Evolutionary conservation across 2,329 filamentous ascomycete genomes (phyloP).

Genomic region (Chaetothyriales sp.): DNA sequence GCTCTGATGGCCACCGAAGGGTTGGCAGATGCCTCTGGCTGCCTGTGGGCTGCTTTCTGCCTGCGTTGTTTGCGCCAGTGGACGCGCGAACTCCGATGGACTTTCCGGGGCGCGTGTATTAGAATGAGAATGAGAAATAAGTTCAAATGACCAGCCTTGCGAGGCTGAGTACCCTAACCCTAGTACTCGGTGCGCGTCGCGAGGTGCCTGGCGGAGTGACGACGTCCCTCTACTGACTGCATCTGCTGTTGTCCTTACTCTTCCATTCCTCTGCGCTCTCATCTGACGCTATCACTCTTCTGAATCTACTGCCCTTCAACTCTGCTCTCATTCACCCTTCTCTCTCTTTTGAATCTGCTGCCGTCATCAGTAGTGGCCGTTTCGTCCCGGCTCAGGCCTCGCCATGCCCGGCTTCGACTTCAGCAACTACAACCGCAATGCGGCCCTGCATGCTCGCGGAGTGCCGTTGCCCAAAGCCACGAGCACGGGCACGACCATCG

Average conservation of each 20-base stretch:
- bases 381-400: constrained; percentile 4
- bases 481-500: constrained; percentile 96
- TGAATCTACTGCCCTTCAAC: no score
- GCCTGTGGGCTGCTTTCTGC: background rate
- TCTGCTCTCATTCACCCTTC: no score
- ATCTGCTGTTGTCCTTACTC: background rate
- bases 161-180: background rate
- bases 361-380: no score
- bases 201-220: background rate
- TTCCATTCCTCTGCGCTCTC: no score
- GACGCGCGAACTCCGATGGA: background rate
- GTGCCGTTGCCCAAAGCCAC: constrained; percentile 94
- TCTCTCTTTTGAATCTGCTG: constrained; percentile 1
- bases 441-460: constrained; percentile 82
- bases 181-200: background rate
- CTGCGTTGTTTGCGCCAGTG: constrained; percentile 1
- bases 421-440: constrained; percentile 99
- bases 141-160: background rate
- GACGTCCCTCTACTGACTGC: background rate
- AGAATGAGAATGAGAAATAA: no score
- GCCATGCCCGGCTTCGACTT: constrained; percentile 95
- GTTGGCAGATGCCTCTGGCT: background rate
- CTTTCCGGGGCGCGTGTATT: constrained; percentile 2
- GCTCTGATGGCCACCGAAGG: no score
- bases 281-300: no score